Base-by-base conservation (phyloP, 805 yeast genomes). In the Blastobotrys terrestris region DNA sequence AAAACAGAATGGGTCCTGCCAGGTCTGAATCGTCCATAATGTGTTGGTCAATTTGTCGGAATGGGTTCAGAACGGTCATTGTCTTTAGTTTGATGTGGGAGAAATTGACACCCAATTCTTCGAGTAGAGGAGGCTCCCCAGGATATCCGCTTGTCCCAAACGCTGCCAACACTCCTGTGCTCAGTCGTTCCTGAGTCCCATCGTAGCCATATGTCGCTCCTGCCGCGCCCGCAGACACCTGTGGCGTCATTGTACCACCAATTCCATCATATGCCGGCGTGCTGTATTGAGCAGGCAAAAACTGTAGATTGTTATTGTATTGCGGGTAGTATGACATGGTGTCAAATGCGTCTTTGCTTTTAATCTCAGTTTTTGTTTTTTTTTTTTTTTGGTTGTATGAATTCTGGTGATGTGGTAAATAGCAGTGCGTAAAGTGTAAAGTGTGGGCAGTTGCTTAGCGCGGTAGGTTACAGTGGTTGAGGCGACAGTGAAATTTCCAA, bases 1-100 rank as follows among this genome's bases (percentile, higher is more conserved):
- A 92, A 68, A 92, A 94, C 42, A 94, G 72, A 31, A 94, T 76
- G 1, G 99, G 99, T 1, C 99, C 99, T 0, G 98, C 97, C 60
- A 94, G 75, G 66, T 94, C 99, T 21, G 94, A 78, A 68, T 92
- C 99, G 50, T 83, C 81, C 80, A 88, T 79, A 39, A 84, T 83
- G 60, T 89, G 94, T 41, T 83, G 81, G 47, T 85, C 81, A 16
- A 88, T 75, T 14, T 72, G 70, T 39, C 83, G 78, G 46, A 81
- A 76, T 13, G 97, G 95, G 60, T 87, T 85, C 66, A 94, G 76
- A 8, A 91, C 98, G 1, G 92, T 87, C 63, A 81, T 69, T 0
- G 98, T 94, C 73, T 72, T 94, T 39, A 80, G 76, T 61, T 83
- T 80, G 58, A 94, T 92, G 64, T 92, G 97, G 42, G 77, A 77